Base-by-base conservation (phyloP, 73 alveolate genomes). In the Paramecium bursaria region DNA sequence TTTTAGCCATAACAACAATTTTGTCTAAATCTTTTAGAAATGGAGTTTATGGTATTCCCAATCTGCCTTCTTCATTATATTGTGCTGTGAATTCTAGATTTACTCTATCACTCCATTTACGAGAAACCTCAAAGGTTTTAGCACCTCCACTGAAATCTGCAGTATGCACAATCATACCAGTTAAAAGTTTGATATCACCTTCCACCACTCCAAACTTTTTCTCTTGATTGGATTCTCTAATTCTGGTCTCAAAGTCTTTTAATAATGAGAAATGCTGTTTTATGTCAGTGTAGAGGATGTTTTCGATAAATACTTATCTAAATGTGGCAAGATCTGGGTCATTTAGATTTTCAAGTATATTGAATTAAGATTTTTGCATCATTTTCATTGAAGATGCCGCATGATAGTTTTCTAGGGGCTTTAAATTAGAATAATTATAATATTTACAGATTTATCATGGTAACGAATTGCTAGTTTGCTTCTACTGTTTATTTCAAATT, bases 61-160 rank as follows among this genome's bases (percentile, higher is more conserved):
- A 31, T 21, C 46, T 50, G 22, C 85, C 89, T 60, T 79, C 89
- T 55, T 79, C 89, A 33, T 54, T 57, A 23, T 53, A 79, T 42
- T 79, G 54, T 3, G 85, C 80, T 55, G 51, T 30, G n/a, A 79
- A 79, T 44, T 79, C 89, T 35, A 25, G 42, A 22, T 79, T 79
- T 10, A 79, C 89, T 39, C 35, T 61, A n/a, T 53, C 74, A 17
- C 77, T 79, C 89, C 89, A 79, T 19, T 31, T 47, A 22, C 50
- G 51, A 11, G 85, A 53, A 11, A 79, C 21, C 51, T 31, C 67
- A 35, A 79, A 79, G 10, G 25, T 48, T 31, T 79, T 42, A 13
- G 89, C 89, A 54, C 52, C 76, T 0, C 89, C 89, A 21, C 76
- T 48, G 73, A 79, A 79, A 55, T 79, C 89, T 0, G 89, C 61